Evolutionary conservation across 2,329 filamentous ascomycete species (phyloP), one percentile per base, ranked within the genome.

Genomic region (Colletotrichum trifolii): DNA sequence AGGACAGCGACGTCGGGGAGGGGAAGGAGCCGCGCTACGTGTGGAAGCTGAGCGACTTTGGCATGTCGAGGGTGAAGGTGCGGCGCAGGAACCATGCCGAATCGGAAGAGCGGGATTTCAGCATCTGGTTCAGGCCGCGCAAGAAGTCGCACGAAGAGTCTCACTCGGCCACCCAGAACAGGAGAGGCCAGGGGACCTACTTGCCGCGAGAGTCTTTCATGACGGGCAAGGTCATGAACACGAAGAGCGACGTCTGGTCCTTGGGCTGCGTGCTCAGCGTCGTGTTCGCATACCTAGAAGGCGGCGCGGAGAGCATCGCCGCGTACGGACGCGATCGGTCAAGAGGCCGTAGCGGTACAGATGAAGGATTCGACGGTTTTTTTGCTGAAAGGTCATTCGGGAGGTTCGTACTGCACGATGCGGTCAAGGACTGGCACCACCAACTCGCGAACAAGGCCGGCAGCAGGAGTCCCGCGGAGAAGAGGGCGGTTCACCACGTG

Each of bases 1-100:
- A 53, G 12, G 65, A 25, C 25, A 25, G 4, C 4, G 25, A 25
- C 25, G 25, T 25, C 25, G 1, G 25, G 25, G 25, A 25, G 25
- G 25, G 25, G 4, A 25, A 71, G 2, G 47, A 68, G 17, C 64
- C 53, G 7, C 67, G 61, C 43, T 25, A 69, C 6, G 67, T 74
- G n/a, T 81, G 78, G 78, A 80, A 79, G 64, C 70, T 80, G 10
- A 78, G 78, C 17, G 78, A 79, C 56, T 81, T 81, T 63, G 78
- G 78, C 8, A 77, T 80, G 69, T 75, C 79, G 1, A 71, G 75
- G 7, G 73, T 80, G 15, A 79, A 76, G 48, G 55, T 72, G 6
- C 58, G 70, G 49, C 69, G 67, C 39, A 56, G 59, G 25, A 54
- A 54, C n/a, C 57, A 68, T n/a, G 39, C 35, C 4, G 8, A 48